Evolutionary conservation across 2,329 filamentous ascomycete genomes (phyloP).

Genomic region (Stachybotrys chlorohalonatus): DNA sequence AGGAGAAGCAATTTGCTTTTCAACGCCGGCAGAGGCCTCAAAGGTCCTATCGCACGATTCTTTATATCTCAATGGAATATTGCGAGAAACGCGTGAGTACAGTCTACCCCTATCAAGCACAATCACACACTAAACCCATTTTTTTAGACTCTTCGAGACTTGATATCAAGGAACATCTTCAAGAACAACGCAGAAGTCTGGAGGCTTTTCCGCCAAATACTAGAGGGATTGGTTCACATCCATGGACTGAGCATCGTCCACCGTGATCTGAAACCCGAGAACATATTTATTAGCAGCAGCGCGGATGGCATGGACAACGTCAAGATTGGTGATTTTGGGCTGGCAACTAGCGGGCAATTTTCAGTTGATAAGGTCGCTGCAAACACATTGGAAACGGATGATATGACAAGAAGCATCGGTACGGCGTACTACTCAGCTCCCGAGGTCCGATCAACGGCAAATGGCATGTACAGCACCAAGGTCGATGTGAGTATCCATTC

Average conservation of each 20-base stretch:
- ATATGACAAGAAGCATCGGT: slow-evolving; percentile 63
- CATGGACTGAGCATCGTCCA: slow-evolving; percentile 89
- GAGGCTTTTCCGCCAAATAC: slow-evolving; percentile 82
- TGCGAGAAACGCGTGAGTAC: slow-evolving; percentile 72
- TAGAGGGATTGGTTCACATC: slow-evolving; percentile 85
- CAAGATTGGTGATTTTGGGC: slow-evolving; percentile 92
- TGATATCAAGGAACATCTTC: slow-evolving; percentile 68
- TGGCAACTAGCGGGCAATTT: slow-evolving; percentile 83
- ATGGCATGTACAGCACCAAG: slow-evolving; percentile 79
- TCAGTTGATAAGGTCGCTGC: slow-evolving; percentile 45
- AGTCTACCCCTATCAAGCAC: background rate
- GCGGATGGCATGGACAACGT: slow-evolving; percentile 75
- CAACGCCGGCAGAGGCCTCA: slow-evolving; percentile 28
- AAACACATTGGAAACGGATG: slow-evolving; percentile 37
- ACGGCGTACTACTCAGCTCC: slow-evolving; percentile 92
- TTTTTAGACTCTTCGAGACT: slow-evolving; percentile 65
- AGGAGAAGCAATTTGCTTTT: slow-evolving; percentile 17
- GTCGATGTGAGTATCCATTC: slow-evolving; percentile 58
- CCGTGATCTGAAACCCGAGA: slow-evolving; percentile 92
- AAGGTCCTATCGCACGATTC: slow-evolving; percentile 56
- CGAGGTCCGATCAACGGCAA: slow-evolving; percentile 69
- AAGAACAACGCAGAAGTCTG: slow-evolving; percentile 73
- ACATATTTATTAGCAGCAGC: slow-evolving; percentile 72
- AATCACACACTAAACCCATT: background rate
- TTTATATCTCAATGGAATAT: slow-evolving; percentile 99